These are phyloP conservation scores for Candida mesenterica DNA, from an alignment of 1,139 yeast species.

Conservation along the genomic window DNA sequence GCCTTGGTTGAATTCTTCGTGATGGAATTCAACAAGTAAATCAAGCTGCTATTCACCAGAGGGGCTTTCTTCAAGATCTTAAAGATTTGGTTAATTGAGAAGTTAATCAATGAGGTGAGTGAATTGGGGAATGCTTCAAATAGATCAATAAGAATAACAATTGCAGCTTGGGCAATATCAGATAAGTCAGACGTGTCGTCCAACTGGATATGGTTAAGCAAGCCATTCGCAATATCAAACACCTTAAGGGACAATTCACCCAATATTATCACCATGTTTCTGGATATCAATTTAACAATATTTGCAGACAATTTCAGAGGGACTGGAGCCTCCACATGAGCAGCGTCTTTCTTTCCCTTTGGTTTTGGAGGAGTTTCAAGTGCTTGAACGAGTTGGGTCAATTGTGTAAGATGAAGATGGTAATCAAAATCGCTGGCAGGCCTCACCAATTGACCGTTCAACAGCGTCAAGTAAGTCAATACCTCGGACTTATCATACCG, in stretches of 20 bases:
- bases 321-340: constrained; percentile 3
- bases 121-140: constrained; percentile 40
- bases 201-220: constrained; percentile 28
- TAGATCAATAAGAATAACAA: constrained; percentile 36
- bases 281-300: constrained; percentile 31
- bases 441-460: constrained; percentile 20
- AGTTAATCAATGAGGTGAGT: constrained; percentile 37
- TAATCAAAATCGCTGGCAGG: constrained; percentile 12
- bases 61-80: constrained; percentile 41
- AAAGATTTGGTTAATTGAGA: constrained; percentile 36
- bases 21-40: constrained; percentile 33
- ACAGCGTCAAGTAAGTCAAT: constrained; percentile 24
- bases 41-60: constrained; percentile 25
- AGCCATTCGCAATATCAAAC: constrained; percentile 39
- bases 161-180: constrained; percentile 25
- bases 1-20: constrained; percentile 38
- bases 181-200: constrained; percentile 16
- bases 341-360: constrained; percentile 3
- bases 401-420: constrained; percentile 10
- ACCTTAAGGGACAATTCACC: constrained; percentile 35
- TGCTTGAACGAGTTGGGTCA: constrained; percentile 12
- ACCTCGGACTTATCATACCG: constrained; percentile 22
- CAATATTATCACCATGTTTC: constrained; percentile 29
- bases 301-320: constrained; percentile 20
- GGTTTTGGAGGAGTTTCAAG: constrained; percentile 8